Base-by-base conservation (phyloP, 2,329 filamentous ascomycete species). In the Ophiostoma triangulosporum region DNA sequence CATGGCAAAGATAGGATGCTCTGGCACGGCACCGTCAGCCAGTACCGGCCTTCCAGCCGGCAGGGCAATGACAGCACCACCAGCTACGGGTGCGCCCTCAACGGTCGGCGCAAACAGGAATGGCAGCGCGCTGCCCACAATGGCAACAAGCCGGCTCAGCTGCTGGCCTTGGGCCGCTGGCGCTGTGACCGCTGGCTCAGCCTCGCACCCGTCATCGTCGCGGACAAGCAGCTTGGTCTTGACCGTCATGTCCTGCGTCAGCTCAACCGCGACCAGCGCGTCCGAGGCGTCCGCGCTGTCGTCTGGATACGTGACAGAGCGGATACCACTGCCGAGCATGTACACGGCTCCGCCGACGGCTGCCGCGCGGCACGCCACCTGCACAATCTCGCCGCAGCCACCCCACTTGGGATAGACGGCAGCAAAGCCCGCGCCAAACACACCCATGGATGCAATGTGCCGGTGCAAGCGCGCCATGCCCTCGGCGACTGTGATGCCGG, bases 381-480 rank as follows among this genome's bases (percentile, higher is more conserved):
- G 91, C 29, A 86, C 81, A 56, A 97, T 81, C 68, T 98, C 91
- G 31, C 88, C 85, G 48, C 86, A 74, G 27, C 91, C 89, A 48
- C 91, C 91, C 84, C 89, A 98, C 73, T 95, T 96, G 22, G 90
- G 84, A 60, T 95, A 80, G 12, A 98, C 81, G 48, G 88, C 87
- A 51, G 87, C 87, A 64, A 97, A 97, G 9, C 91, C 89, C 48
- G 86, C 78, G 0, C 91, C 91, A 61, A 96, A 91, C 4, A 87
- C 71, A 7, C 91, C 90, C 68, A 94, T 90, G 0, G 91, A 96
- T 14, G 79, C 78, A 50, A 97, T 71, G 67, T 98, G 90, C 45
- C 83, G 80, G 60, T 84, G 77, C 54, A 97, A 86, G 26, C 80
- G 76, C 2, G 79, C 76, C 24, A 97, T 68, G 0, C 88, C 88